Base-by-base conservation (phyloP, 2,329 filamentous ascomycete species). In the Diaporthe ampelina region DNA sequence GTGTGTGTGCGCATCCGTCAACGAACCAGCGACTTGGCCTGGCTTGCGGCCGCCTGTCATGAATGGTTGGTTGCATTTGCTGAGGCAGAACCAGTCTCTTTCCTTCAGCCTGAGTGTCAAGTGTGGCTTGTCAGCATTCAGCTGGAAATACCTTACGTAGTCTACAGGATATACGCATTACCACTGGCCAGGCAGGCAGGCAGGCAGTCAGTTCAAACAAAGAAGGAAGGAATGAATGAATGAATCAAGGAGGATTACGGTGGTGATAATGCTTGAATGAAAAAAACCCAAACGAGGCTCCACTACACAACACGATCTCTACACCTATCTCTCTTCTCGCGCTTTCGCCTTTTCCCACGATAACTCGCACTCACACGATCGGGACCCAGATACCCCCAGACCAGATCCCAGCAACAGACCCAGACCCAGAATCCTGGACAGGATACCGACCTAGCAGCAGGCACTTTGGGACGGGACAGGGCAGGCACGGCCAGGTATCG, bases 11-110 rank as follows among this genome's bases (percentile, higher is more conserved):
- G 54, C 52, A 61, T 40, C 26, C 40, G 29, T 43, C n/a, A 54
- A 54, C 58, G 70, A 72, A 72, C 70, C 24, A 50, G 52, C 70
- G 45, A 63, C 70, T 72, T 72, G 70, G 58, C 70, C 69, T 71
- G n/a, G 48, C 11, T 43, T 19, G 40, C 43, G 56, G 69, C 54
- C 24, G 54, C 54, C 56, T 59, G 40, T 45, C 69, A 32, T 63
- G 37, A 11, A 43, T 45, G n/a, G 15, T 21, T 35, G 54, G 9
- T 35, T 24, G 15, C 24, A 43, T 43, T 26, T 40, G 26, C 35
- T 45, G 24, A 6, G 58, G 58, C n/a, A 24, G 24, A 40, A n/a
- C 59, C 40, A 65, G 40, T 50, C 15, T 19, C 45, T n/a, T 50
- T 37, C 40, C 40, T 29, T 48, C 59, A 65, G 43, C 43, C 40